A percentile compares a stretch with the other conserved stretches of the same genome.
These are phyloP conservation scores for Silene vulgaris DNA, from an alignment of 179 eudicot species.

Conservation along the genomic window DNA sequence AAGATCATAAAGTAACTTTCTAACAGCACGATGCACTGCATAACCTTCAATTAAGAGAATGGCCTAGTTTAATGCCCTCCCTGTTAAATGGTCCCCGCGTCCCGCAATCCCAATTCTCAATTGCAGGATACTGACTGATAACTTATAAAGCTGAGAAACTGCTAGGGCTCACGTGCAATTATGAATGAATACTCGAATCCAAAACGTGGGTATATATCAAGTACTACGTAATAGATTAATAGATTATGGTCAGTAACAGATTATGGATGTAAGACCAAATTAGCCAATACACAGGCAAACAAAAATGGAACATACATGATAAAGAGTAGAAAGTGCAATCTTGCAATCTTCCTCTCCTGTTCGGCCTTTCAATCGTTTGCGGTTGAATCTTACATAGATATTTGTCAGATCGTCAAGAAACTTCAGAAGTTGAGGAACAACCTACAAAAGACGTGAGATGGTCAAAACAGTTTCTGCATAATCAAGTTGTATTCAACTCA, in stretches of 20 bases:
- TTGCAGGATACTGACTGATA: neutral
- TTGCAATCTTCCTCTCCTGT: slow-evolving; percentile 94
- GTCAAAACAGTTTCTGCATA: neutral
- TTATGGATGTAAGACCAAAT: neutral
- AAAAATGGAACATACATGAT: slow-evolving; percentile 51
- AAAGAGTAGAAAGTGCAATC: slow-evolving; percentile 82
- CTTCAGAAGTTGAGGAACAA: slow-evolving; percentile 87
- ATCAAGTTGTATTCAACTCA: neutral
- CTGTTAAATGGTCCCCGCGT: neutral
- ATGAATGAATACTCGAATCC: neutral
- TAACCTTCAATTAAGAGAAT: no score
- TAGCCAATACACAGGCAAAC: slow-evolving; percentile 8
- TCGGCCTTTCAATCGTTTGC: slow-evolving; percentile 94
- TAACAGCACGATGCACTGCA: no score
- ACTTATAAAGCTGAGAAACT: neutral
- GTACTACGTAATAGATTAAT: neutral
- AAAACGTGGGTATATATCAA: neutral
- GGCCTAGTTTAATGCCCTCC: neutral
- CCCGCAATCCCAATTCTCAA: neutral
- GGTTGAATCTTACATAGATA: slow-evolving; percentile 87
- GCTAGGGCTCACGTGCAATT: neutral
- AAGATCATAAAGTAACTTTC: neutral
- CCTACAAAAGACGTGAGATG: slow-evolving; percentile 37
- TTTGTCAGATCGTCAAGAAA: slow-evolving; percentile 89
- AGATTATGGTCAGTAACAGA: neutral